Evolutionary conservation across 805 yeast species (phyloP).

Genomic region (Diddensiella santjacobensis): DNA sequence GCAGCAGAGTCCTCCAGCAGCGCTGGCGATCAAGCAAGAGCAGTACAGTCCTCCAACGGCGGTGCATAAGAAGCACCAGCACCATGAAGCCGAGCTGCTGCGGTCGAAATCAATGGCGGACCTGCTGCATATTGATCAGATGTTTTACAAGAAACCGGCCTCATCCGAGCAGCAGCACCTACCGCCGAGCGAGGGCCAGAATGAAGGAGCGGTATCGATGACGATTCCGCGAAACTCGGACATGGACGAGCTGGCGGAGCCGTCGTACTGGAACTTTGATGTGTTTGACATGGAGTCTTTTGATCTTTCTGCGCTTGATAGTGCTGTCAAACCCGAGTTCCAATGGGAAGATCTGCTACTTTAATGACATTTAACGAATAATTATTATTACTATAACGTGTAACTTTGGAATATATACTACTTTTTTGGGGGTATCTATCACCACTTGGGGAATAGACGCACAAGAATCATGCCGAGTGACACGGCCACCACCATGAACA

Average conservation of each 20-base stretch:
- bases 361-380: background rate
- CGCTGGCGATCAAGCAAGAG: background rate
- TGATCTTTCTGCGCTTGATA: background rate
- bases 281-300: background rate
- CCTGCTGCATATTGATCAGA: background rate
- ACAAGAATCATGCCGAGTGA: constrained; percentile 34
- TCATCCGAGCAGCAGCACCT: background rate
- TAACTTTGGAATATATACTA: background rate
- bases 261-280: constrained; percentile 2
- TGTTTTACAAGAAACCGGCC: background rate
- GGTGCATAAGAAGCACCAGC: background rate
- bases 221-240: background rate
- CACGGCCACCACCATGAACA: constrained; percentile 33
- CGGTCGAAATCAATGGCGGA: constrained; percentile 1
- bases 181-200: background rate
- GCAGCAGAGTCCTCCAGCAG: background rate
- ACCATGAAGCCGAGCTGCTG: background rate
- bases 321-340: background rate
- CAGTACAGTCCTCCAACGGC: background rate
- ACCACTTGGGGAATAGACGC: constrained; percentile 38
- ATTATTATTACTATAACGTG: background rate
- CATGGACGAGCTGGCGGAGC: background rate
- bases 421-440: background rate
- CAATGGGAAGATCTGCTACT: background rate
- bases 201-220: background rate